A percentile compares a stretch with the other conserved stretches of the same genome.
These are phyloP conservation scores for Fraxinus nigra DNA, from an alignment of 305 asterid genomes.

Conservation along the genomic window DNA sequence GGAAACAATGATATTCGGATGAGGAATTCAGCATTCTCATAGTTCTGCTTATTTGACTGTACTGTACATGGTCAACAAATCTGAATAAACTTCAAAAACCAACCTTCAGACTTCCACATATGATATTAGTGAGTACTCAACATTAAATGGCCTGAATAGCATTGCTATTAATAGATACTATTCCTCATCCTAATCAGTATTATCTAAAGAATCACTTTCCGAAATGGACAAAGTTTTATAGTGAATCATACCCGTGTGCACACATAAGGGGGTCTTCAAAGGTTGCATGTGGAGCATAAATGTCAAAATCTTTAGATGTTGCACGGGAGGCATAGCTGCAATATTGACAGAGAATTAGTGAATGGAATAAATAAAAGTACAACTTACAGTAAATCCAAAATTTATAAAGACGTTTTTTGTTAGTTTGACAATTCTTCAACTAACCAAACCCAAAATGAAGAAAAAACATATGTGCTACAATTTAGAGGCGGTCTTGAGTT, in stretches of 20 bases:
- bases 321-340: conserved; percentile 76
- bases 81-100: neutral
- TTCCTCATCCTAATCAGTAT: neutral
- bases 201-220: neutral
- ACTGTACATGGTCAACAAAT: neutral
- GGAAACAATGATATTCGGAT: neutral
- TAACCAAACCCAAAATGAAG: neutral
- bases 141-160: neutral
- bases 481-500: neutral
- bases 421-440: neutral
- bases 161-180: neutral
- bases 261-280: conserved; percentile 90
- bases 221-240: neutral
- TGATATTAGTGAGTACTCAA: neutral
- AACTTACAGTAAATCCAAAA: neutral
- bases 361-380: neutral
- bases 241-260: conserved; percentile 62
- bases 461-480: neutral
- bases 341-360: neutral
- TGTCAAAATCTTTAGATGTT: conserved; percentile 68
- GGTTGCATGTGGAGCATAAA: conserved; percentile 71
- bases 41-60: neutral
- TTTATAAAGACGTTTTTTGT: neutral
- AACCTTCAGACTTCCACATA: neutral
- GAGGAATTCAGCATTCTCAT: neutral